Conservation (phyloP, 2,329 filamentous ascomycete species). For the Fusarium beomiforme region DNA sequence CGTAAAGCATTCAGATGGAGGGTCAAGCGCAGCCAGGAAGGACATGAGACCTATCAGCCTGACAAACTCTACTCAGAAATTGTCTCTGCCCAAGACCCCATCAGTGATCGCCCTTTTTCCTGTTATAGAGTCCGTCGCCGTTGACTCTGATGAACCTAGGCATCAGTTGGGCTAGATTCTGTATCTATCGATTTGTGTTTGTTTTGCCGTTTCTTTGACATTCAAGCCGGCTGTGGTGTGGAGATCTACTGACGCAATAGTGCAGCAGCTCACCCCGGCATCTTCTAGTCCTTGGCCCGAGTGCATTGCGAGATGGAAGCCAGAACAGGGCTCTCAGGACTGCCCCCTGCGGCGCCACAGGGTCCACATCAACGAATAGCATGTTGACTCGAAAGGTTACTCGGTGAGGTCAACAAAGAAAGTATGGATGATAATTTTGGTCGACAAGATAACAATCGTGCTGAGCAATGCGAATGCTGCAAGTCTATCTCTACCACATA, state of each 20-base stretch:
- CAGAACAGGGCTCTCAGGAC: slow-evolving; percentile 31
- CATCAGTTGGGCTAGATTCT: slow-evolving; percentile 15
- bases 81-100: slow-evolving; percentile 33
- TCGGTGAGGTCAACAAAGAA: slow-evolving; percentile 21
- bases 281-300: slow-evolving; percentile 27
- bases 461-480: slow-evolving; percentile 9
- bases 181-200: background rate
- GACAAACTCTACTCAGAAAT: slow-evolving; percentile 16
- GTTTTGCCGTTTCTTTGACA: slow-evolving; percentile 14
- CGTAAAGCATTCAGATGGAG: slow-evolving; percentile 40
- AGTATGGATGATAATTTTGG: background rate
- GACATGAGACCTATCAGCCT: slow-evolving; percentile 41
- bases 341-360: slow-evolving; percentile 28
- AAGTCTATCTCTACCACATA: slow-evolving; percentile 19
- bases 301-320: slow-evolving; percentile 23
- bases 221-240: slow-evolving; percentile 33
- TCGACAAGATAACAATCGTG: background rate
- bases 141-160: background rate
- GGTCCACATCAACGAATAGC: slow-evolving; percentile 27
- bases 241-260: slow-evolving; percentile 43
- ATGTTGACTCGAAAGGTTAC: background rate
- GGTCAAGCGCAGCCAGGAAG: slow-evolving; percentile 40
- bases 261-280: slow-evolving; percentile 38
- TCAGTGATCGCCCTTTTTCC: slow-evolving; percentile 3
- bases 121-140: slow-evolving; percentile 1